Evolutionary conservation across 2,329 filamentous ascomycete genomes (phyloP), one percentile per base, ranked within the genome.

Genomic region (Ophiosphaerella narmari): DNA sequence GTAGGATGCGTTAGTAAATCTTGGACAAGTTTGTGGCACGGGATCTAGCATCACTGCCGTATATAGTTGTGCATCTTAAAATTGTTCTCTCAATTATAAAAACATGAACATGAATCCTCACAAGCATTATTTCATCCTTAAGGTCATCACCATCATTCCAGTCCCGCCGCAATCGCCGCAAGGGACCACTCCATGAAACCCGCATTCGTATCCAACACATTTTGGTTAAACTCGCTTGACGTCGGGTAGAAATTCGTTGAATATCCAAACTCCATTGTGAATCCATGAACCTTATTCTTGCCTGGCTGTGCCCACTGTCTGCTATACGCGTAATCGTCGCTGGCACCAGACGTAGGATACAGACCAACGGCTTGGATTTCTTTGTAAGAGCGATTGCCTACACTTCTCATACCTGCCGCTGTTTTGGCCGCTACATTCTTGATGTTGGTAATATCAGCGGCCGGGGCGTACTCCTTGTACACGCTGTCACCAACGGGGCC

Each of bases 401-500:
- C 72, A 3, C 66, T 72, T 46, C 62, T 64, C 72, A 75, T 72
- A 6, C 68, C 71, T 4, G 67, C 65, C 12, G 69, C 63, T 1
- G 66, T 72, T 39, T 65, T 68, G 4, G 63, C 56, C 2, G 70
- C 68, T 7, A 72, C 71, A 14, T 54, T 62, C 46, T 58, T 67
- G 55, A 72, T 67, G 52, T 69, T 69, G 31, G 62, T 62, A n/a
- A 58, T 52, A 38, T 75, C 72, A 8, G 65, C 39, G 3, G 66
- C 50, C n/a, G 71, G 67, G 13, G 74, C 72, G 60, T 75, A 76
- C 62, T 76, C 74, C 48, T 66, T 69, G 66, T 76, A 76, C 80
- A 73, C 89, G 84, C 82, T 67, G 37, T 78, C 72, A 23, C 74
- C 72, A 1, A 77, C 64, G 9, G 79, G 62, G 26, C 82, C 82